These are phyloP conservation scores for Monilinia vaccinii-corymbosi DNA, from an alignment of 2,329 filamentous ascomycete species.

Conservation along the genomic window DNA sequence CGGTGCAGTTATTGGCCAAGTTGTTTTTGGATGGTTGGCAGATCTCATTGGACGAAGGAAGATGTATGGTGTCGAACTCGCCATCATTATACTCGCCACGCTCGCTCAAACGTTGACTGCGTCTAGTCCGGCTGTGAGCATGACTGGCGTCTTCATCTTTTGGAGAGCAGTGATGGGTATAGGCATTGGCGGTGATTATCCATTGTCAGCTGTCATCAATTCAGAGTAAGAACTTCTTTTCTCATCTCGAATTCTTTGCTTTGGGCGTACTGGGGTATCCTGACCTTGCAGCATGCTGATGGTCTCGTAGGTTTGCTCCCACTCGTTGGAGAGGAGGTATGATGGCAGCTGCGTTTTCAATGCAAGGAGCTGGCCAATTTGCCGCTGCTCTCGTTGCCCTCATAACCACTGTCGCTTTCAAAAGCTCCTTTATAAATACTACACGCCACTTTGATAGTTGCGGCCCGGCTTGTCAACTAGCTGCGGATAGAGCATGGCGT, in stretches of 20 bases:
- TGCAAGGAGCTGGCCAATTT: conserved; percentile 78
- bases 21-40: conserved; percentile 68
- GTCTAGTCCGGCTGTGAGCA: conserved; percentile 49
- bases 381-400: conserved; percentile 61
- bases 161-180: conserved; percentile 73
- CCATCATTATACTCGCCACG: conserved; percentile 63
- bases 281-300: not conserved
- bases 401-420: conserved; percentile 58
- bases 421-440: conserved; percentile 37
- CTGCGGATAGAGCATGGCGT: conserved; percentile 75
- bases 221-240: conserved; percentile 46
- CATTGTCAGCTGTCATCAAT: conserved; percentile 62
- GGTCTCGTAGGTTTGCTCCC: conserved; percentile 55
- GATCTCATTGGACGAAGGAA: conserved; percentile 67
- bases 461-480: conserved; percentile 52
- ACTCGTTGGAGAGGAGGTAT: conserved; percentile 76
- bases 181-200: conserved; percentile 76
- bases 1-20: conserved; percentile 70
- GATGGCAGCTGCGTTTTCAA: conserved; percentile 76
- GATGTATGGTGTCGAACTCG: conserved; percentile 75
- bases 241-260: not conserved
- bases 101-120: conserved; percentile 57
- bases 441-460: conserved; percentile 42
- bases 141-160: conserved; percentile 56
- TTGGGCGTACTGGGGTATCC: not conserved